Percentiles rank a stretch among this genome's conserved stretches.
Evolutionary conservation across 2,329 filamentous ascomycete species (phyloP).

Genomic region (Huntiella omanensis): DNA sequence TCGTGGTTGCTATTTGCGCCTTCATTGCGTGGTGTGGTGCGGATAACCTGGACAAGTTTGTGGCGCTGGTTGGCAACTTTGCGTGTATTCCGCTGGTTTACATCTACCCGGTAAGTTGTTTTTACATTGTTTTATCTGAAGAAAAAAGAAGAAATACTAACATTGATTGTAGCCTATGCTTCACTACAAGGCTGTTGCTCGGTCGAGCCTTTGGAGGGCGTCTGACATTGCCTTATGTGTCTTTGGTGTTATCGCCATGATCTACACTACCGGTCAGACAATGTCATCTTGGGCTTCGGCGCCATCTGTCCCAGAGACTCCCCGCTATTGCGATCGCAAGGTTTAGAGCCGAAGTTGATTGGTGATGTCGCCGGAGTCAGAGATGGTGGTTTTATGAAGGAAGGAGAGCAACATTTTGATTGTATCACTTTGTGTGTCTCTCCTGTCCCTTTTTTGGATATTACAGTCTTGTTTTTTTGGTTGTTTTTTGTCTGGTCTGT

Average conservation of each 20-base stretch:
- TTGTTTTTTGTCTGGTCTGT: not conserved
- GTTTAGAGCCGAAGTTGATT: not conserved
- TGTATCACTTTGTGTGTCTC: not conserved
- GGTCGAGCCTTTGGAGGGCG: slow-evolving; percentile 43
- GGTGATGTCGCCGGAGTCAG: not conserved
- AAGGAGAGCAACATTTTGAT: not conserved
- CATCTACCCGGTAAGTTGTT: slow-evolving; percentile 72
- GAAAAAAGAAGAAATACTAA: slow-evolving; percentile 14
- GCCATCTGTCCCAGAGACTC: slow-evolving; percentile 22
- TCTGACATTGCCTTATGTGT: slow-evolving; percentile 60
- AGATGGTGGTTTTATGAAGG: not conserved
- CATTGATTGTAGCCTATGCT: slow-evolving; percentile 51
- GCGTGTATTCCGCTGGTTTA: slow-evolving; percentile 94
- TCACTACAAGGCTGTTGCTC: slow-evolving; percentile 67
- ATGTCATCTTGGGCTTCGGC: slow-evolving; percentile 67
- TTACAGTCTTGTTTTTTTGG: not conserved
- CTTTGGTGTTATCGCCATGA: slow-evolving; percentile 74
- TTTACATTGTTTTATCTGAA: slow-evolving; percentile 8
- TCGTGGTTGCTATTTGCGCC: slow-evolving; percentile 73
- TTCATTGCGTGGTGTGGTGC: slow-evolving; percentile 82
- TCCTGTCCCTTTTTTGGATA: too few species aligned
- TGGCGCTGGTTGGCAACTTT: slow-evolving; percentile 88
- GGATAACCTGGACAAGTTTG: slow-evolving; percentile 90
- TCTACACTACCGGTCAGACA: slow-evolving; percentile 77
- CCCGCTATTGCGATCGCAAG: slow-evolving; percentile 35